These are phyloP conservation scores for Rhypophila decipiens DNA, from an alignment of 495 filamentous ascomycete species.

Conservation along the genomic window DNA sequence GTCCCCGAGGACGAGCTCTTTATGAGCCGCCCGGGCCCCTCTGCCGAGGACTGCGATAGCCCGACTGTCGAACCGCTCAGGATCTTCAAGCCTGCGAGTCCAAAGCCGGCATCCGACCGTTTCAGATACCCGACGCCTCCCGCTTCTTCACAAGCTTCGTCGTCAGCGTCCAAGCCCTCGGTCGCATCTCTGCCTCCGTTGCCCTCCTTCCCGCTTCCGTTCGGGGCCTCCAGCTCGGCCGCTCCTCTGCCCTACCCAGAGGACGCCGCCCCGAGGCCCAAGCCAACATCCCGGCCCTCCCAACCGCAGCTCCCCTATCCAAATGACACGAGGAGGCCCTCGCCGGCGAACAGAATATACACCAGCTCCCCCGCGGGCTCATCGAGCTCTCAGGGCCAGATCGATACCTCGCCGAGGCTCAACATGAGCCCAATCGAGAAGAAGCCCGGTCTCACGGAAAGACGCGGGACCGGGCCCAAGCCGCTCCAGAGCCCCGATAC, in stretches of 20 bases:
- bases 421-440: constrained; percentile 44
- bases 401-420: constrained; percentile 37
- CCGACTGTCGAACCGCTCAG: constrained; percentile 78
- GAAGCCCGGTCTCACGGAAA: constrained; percentile 56
- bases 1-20: constrained; percentile 73
- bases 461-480: constrained; percentile 67
- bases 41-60: constrained; percentile 48
- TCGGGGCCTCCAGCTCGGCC: constrained; percentile 57
- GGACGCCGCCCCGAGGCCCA: constrained; percentile 49
- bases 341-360: constrained; percentile 25
- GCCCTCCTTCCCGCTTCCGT: constrained; percentile 52
- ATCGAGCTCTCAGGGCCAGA: constrained; percentile 23
- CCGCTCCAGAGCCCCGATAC: constrained; percentile 67
- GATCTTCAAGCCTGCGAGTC: constrained; percentile 67
- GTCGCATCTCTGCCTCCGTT: constrained; percentile 31
- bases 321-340: constrained; percentile 35
- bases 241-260: constrained; percentile 72
- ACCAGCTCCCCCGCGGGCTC: constrained; percentile 25
- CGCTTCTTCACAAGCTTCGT: constrained; percentile 33
- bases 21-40: constrained; percentile 48
- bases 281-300: constrained; percentile 29
- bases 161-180: constrained; percentile 21
- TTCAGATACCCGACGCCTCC: constrained; percentile 45
- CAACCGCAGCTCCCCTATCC: constrained; percentile 42
- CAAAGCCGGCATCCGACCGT: constrained; percentile 38